Evolutionary conservation across 257 asterid genomes (phyloP), one percentile per base, ranked within the genome.

Genomic region (Ballota nigra): DNA sequence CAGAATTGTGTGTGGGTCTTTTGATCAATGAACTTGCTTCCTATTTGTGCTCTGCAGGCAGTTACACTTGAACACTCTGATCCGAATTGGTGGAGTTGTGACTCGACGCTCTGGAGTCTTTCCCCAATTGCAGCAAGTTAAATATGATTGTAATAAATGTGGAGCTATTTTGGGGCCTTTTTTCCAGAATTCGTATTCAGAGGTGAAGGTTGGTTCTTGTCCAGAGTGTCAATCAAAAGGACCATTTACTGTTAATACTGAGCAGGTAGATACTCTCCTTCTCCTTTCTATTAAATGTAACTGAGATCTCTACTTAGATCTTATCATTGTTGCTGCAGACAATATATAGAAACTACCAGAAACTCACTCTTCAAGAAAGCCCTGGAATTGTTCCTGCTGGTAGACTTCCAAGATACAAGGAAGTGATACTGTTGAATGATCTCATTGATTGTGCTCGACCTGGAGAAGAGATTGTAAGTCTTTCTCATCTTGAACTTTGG

Each of bases 301-400:
- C 68, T 20, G 28, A 43, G 63, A 65, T 24, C 71, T 24, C 36
- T 31, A 19, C 51, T 66, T 23, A 75, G 55, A 73, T 70, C 20
- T 55, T 55, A 36, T 66, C 77, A 64, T 76, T 51, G 60, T 47
- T 75, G 60, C 69, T 79, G 74, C 81, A 95, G 99, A 92, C 99
- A 68, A 81, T 95, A 73, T 95, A 95, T 77, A 89, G 99, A 80
- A 95, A 95, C 82, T 95, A 89, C 82, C 99, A 95, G 88, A 95
- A 89, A 79, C 92, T 95, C 68, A 88, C 97, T 45, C 96, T 95
- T 67, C 99, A 95, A 81, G 99, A 95, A 81, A 92, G 98, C 83
- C 99, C 99, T 10, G 98, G 97, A 80, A 92, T 89, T 78, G 97
- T 95, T 76, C 99, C 98, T 75, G 97, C 98, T 72, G 99, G 99